Conservation (phyloP, 805 yeast species). For the Schwanniomyces yamadae region DNA sequence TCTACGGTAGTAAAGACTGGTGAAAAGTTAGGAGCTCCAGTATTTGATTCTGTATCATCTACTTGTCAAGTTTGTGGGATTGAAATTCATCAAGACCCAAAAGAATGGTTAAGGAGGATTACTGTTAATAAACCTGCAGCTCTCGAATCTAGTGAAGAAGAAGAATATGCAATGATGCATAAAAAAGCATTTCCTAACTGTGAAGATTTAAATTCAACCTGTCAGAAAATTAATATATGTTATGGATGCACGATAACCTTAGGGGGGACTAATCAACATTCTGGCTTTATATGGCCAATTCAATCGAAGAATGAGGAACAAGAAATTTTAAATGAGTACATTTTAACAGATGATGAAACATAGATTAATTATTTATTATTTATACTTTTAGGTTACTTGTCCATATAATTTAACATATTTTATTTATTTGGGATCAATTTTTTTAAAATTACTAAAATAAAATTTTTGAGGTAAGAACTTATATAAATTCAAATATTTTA, state of each 20-base stretch:
- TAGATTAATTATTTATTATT: no score
- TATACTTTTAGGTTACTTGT: no score
- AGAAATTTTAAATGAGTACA: conserved; percentile 46
- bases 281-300: conserved; percentile 37
- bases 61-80: conserved; percentile 59
- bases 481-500: no score
- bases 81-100: conserved; percentile 55
- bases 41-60: conserved; percentile 11
- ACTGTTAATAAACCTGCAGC: conserved; percentile 60
- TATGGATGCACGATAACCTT: conserved; percentile 75
- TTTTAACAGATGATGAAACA: conserved; percentile 39
- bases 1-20: conserved; percentile 92
- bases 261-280: conserved; percentile 34
- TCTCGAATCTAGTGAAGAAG: conserved; percentile 41
- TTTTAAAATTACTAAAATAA: no score
- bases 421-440: no score
- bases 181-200: conserved; percentile 7
- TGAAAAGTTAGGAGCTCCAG: conserved; percentile 62
- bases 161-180: conserved; percentile 23
- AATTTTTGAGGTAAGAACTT: no score
- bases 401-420: no score
- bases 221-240: conserved; percentile 46
- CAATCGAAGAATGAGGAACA: conserved; percentile 9
- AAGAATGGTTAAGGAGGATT: conserved; percentile 65
- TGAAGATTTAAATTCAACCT: neutral